These are phyloP conservation scores for Cyberlindnera nakhonratchasimensis DNA, from an alignment of 805 yeast species.

Conservation along the genomic window DNA sequence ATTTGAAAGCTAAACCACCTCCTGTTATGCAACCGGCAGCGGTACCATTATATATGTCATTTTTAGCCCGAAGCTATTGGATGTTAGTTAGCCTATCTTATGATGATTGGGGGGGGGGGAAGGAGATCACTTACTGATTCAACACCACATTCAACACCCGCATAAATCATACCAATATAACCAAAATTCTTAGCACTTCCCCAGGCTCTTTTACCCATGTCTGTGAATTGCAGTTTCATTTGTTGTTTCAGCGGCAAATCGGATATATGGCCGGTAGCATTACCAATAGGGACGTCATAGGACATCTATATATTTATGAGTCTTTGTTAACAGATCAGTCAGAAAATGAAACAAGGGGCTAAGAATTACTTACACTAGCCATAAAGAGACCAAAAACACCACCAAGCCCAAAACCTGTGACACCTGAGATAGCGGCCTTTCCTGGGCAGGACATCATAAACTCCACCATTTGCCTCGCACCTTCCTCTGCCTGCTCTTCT, in stretches of 20 bases:
- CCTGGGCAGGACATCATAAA: conserved; percentile 95
- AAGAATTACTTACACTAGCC: conserved; percentile 45
- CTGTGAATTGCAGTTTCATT: conserved; percentile 83
- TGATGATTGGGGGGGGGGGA: no score
- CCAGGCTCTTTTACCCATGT: conserved; percentile 88
- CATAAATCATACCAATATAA: conserved; percentile 82
- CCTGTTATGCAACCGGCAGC: conserved; percentile 96
- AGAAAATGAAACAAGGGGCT: background rate
- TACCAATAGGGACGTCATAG: conserved; percentile 75
- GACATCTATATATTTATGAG: conserved; percentile 44
- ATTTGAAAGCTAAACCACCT: conserved; percentile 86
- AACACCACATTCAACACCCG: conserved; percentile 89
- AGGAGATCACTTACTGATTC: conserved; percentile 61
- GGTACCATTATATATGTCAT: conserved; percentile 88
- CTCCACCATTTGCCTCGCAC: conserved; percentile 78
- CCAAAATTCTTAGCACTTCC: conserved; percentile 93
- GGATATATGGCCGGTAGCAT: conserved; percentile 55
- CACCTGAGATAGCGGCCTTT: conserved; percentile 87
- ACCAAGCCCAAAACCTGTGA: conserved; percentile 89
- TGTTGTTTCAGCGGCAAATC: conserved; percentile 92
- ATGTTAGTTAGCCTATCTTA: background rate
- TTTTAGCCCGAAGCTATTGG: conserved; percentile 61
- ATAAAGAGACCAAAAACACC: conserved; percentile 94
- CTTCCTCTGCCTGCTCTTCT: conserved; percentile 90
- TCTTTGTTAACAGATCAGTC: conserved; percentile 2